Base-by-base conservation (phyloP, 805 yeast species). In the Sungouiella blattae region DNA sequence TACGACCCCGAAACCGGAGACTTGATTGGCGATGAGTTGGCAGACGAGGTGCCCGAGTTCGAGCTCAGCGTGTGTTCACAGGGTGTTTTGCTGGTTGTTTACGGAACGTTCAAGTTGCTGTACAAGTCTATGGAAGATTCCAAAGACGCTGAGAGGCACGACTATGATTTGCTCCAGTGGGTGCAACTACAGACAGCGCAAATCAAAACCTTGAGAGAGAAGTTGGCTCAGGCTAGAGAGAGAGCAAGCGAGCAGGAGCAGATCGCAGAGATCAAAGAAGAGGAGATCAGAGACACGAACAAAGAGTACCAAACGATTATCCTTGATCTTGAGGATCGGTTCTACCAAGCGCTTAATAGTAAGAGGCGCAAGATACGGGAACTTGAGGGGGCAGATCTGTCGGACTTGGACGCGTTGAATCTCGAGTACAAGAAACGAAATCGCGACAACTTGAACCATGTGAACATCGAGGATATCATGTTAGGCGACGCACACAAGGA, bases 1-100 rank as follows among this genome's bases (percentile, higher is more conserved):
- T 53, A 56, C 36, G 57, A 57, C 31, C 32, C 28, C 1, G 47
- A 45, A 16, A 48, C 51, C 4, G 52, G 54, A 1, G 57, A 52
- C 12, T 45, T 61, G 28, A 30, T 43, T 9, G 59, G 55, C 6
- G 54, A 46, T 2, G 62, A 53, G 9, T 33, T 39, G 13, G 30
- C 40, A 2, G 38, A 34, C 14, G 33, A 18, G 4, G 27, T 35
- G 11, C 50, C 50, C 6, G 39, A 36, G 2, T 35, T 47, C 23
- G 40, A 40, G 23, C 24, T 47, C 18, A 32, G 31, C 2, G 28
- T 47, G 11, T 15, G 39, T n/a, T 36, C 46, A 6, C 17, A 27
- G 14, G 51, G 32, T 6, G 11, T 25, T 18, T 40, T 47, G 11
- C 26, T 45, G 7, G 37, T 45, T 6, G 35, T 35, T 11, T 45